Evolutionary conservation across 2,329 filamentous ascomycete genomes (phyloP), one percentile per base, ranked within the genome.

Genomic region (Nothomitra cinnamomea): DNA sequence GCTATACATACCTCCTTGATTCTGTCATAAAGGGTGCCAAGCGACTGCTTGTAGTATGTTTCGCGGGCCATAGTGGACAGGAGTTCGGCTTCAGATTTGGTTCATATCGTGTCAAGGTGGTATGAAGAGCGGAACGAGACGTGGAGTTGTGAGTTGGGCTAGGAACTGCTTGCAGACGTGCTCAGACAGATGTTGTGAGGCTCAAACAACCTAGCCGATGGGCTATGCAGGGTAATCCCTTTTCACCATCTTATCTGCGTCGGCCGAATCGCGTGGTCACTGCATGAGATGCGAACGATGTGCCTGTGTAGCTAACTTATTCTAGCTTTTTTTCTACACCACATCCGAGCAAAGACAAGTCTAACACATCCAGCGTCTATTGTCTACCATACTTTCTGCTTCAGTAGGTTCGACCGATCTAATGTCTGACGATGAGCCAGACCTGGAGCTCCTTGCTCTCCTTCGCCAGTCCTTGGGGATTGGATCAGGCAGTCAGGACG

Each of bases 371-470:
- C 28, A 15, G 25, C 25, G n/a, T 6, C 24, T 15, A 41, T 24
- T 19, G 21, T 12, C n/a, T 22, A 12, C 10, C 6, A 19, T 12
- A 19, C 32, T 12, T 36, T n/a, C 10, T 7, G 2, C 40, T 41
- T 24, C 3, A 5, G 17, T 12, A 24, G 10, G 3, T 25, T 28
- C 7, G 24, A 15, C 12, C 19, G 19, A 51, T 25, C 49, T 10
- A 19, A 94, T 94, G 85, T 94, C 87, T 48, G 88, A 95, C 71
- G 87, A 94, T 67, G 90, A 95, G 67, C 82, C 83, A 49, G 90
- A 95, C 64, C 83, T 78, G 41, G 89, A 95, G 68, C 80, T 96
- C 47, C 75, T 95, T 19, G 87, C 82, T 60, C 81, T 95, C 19
- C 77, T 96, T 13, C 83, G 88, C 53, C 80, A 92, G 66, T 86